Evolutionary conservation across 768 basidiomycete genomes (phyloP), one percentile per base, ranked within the genome.

Genomic region (Agaricus subrufescens): DNA sequence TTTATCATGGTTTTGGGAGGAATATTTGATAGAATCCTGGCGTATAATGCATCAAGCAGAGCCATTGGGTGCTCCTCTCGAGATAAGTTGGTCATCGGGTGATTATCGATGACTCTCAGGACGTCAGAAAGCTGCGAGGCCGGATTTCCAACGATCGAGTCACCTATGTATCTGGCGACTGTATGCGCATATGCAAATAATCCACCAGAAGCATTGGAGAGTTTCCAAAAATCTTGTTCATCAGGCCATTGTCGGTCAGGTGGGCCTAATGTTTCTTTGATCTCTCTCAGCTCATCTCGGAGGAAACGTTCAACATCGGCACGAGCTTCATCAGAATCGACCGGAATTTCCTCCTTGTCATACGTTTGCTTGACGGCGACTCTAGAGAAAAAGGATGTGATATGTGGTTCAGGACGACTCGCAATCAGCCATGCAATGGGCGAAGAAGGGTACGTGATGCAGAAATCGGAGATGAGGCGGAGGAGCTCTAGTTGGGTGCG

Each of bases 1-100:
- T 27, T 14, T 15, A n/a, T 3, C n/a, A 43, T 9, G 10, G 42
- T 15, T 12, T 40, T 14, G 2, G 8, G n/a, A 1, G 50, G 50
- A 51, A 42, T 15, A 7, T 8, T 15, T 27, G 34, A 44, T 9
- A 58, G 39, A 8, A 58, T 54, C 14, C 23, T 7, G 34, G 34
- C 34, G 34, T 59, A 59, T 5, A 59, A 50, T 23, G 27, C 34
- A 47, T 56, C 54, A n/a, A 59, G 54, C 4, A 19, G 12, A 19
- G 48, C 50, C 50, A 59, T 50, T 19, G 52, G 58, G 42, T 42
- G 25, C 1, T 9, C 9, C 25, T 26, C 39, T 43, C 39, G 23
- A 23, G 15, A 3, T 4, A 12, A 3, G 6, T 5, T 9, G 3
- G 1, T 2, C 27, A 25, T 8, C 8, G 10, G 50, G 11, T 34